Conservation (phyloP, 208 protist genomes). For the Trypanosoma platydactyli region DNA sequence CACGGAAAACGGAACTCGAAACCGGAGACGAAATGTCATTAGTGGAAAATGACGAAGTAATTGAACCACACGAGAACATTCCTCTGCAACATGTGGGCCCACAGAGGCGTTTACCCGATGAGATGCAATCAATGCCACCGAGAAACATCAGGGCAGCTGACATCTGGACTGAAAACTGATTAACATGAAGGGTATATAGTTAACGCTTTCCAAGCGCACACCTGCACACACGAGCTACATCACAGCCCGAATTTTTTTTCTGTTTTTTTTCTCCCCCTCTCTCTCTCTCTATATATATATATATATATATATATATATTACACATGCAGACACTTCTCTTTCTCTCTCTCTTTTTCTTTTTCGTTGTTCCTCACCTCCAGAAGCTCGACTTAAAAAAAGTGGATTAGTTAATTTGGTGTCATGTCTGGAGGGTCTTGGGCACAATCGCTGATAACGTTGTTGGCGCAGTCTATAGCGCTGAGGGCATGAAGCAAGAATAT, state of each 20-base stretch:
- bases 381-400: background rate
- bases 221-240: too few species aligned
- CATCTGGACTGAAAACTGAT: constrained; percentile 17
- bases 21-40: constrained; percentile 36
- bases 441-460: too few species aligned
- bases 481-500: too few species aligned
- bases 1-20: constrained; percentile 51
- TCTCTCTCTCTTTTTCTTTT: constrained; percentile 1
- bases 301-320: background rate
- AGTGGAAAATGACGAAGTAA: constrained; percentile 37
- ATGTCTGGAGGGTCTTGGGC: too few species aligned
- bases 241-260: too few species aligned
- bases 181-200: background rate
- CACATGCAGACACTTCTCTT: background rate
- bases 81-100: constrained; percentile 57
- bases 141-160: constrained; percentile 19
- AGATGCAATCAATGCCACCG: constrained; percentile 33
- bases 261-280: background rate
- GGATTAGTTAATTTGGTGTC: too few species aligned
- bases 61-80: constrained; percentile 77
- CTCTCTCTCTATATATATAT: background rate
- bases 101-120: constrained; percentile 39
- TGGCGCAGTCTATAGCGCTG: too few species aligned
- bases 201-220: too few species aligned
- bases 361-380: background rate